Base-by-base conservation (phyloP, 2,329 filamentous ascomycete species). In the Coniochaeta ligniaria region DNA sequence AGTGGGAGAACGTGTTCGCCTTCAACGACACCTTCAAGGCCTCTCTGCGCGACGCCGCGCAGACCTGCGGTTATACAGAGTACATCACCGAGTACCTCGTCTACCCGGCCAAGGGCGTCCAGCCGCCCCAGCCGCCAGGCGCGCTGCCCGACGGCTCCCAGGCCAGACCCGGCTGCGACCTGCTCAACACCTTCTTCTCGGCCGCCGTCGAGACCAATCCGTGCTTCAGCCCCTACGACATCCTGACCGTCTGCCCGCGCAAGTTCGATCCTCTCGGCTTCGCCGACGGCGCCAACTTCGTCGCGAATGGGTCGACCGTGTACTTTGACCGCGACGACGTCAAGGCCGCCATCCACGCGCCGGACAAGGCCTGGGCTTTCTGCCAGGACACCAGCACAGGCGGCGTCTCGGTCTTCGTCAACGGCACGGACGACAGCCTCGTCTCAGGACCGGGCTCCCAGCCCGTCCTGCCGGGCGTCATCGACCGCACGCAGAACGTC, bases 141-240 rank as follows among this genome's bases (percentile, higher is more conserved):
- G 67, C 70, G n/a, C 73, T 73, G 45, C 73, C 75, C 38, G 57
- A 59, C 45, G 41, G 43, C 35, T 60, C 38, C n/a, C 20, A 9
- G 17, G n/a, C 28, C 22, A 16, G 17, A 9, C 47, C 47, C 47
- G 61, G 89, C 68, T 78, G 79, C 58, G 67, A 76, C 61, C 66
- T 90, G 16, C 88, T 81, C 66, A 71, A 80, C 61, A 74, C 80
- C 20, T 81, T 90, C 28, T 76, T 75, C 66, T 64, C 76, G 0
- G 86, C 83, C 22, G 80, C 80, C 3, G 64, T 78, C 4, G 70
- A 75, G 1, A 72, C 83, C 33, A 94, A 94, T 74, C 90, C 90
- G 0, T 94, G 91, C 75, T 95, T 88, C 73, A 85, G 91, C 69
- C 76, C 89, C 6, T 93, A 93, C 73, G 83, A 89, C 58, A 81